Conservation (phyloP, 2,329 filamentous ascomycete species). For the Fusarium lateritium region DNA sequence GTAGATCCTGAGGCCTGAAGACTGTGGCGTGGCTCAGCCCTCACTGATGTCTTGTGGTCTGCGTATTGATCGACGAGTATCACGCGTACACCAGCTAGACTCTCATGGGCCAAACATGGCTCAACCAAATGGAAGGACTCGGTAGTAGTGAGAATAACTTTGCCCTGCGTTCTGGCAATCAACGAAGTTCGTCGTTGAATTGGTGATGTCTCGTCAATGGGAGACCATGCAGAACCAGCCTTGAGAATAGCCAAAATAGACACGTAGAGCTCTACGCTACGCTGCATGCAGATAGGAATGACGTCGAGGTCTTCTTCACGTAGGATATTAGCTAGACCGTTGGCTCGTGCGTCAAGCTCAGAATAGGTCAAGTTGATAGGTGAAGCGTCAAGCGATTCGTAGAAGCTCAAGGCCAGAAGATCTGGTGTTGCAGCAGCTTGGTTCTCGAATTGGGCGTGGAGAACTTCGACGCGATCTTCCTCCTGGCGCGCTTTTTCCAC, state of each 20-base stretch:
- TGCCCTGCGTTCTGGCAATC: slow-evolving; percentile 32
- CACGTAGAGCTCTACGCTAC: slow-evolving; percentile 25
- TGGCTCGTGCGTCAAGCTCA: slow-evolving; percentile 28
- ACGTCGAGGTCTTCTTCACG: slow-evolving; percentile 23
- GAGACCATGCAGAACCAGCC: slow-evolving; percentile 32
- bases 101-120: slow-evolving; percentile 14
- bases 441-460: slow-evolving; percentile 30
- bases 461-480: not conserved
- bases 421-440: slow-evolving; percentile 14
- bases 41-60: not conserved
- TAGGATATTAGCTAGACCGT: slow-evolving; percentile 17
- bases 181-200: slow-evolving; percentile 30
- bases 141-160: slow-evolving; percentile 6
- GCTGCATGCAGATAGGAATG: slow-evolving; percentile 25
- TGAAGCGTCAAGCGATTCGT: slow-evolving; percentile 3
- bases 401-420: slow-evolving; percentile 19
- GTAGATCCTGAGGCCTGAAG: not conserved
- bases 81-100: slow-evolving; percentile 10
- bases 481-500: not conserved
- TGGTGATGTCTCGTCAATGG: slow-evolving; percentile 25
- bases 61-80: slow-evolving; percentile 28
- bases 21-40: slow-evolving; percentile 1
- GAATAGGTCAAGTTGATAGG: slow-evolving; percentile 14
- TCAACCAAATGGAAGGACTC: slow-evolving; percentile 16
- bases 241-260: slow-evolving; percentile 30